Percentiles rank a stretch among this genome's conserved stretches.
These are phyloP conservation scores for Hyaloscypha variabilis DNA, from an alignment of 495 filamentous ascomycete genomes.

Conservation along the genomic window DNA sequence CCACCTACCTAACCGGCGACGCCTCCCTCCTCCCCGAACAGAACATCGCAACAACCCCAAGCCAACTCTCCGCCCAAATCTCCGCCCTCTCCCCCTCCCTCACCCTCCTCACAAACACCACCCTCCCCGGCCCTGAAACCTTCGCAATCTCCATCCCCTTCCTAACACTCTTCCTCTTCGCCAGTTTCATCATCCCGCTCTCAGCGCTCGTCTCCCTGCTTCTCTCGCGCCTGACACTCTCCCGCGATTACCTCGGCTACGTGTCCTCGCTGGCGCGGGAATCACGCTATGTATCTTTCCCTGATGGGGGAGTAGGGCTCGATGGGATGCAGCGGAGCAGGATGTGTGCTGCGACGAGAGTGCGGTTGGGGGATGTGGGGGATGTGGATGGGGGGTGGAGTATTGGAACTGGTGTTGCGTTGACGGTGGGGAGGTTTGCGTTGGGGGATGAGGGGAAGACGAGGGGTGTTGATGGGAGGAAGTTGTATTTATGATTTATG, in stretches of 20 bases:
- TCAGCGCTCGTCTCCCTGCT: constrained; percentile 11
- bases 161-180: constrained; percentile 15
- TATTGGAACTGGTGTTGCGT: constrained; percentile 23
- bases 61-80: not conserved
- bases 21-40: not conserved
- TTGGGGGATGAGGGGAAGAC: constrained; percentile 13
- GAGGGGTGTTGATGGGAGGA: constrained; percentile 17
- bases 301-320: constrained; percentile 16
- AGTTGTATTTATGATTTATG: constrained; percentile 25
- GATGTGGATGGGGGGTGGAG: constrained; percentile 21
- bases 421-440: constrained; percentile 20
- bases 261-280: constrained; percentile 18
- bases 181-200: constrained; percentile 11
- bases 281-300: constrained; percentile 9
- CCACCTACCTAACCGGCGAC: constrained; percentile 10
- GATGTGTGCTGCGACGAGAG: constrained; percentile 11
- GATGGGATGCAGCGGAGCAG: constrained; percentile 14
- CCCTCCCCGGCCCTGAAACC: not conserved
- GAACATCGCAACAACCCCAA: not conserved
- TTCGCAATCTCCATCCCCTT: constrained; percentile 15
- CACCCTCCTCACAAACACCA: constrained; percentile 12
- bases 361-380: constrained; percentile 26
- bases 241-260: constrained; percentile 18
- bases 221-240: constrained; percentile 7
- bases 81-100: not conserved